Evolutionary conservation across 2,329 filamentous ascomycete species (phyloP), one percentile per base, ranked within the genome.

Genomic region (Colletotrichum lupini): DNA sequence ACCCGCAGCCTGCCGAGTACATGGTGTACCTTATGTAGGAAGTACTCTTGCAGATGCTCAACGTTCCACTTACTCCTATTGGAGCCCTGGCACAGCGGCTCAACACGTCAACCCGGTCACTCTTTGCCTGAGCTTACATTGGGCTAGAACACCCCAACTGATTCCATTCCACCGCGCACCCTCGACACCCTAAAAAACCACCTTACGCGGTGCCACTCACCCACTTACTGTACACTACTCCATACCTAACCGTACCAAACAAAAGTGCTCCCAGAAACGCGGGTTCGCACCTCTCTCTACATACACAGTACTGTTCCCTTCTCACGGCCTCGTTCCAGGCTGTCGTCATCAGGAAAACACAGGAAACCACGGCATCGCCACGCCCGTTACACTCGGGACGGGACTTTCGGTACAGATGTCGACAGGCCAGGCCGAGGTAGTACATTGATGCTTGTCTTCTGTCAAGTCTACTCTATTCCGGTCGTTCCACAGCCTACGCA

Each of bases 41-140:
- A 11, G 32, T 35, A 12, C 32, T 35, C 32, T 4, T 35, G 32
- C 32, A 35, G 32, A 69, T 46, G 52, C 56, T 19, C 56, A 70
- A 70, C 67, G 70, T 64, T 67, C 60, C 70, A 70, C 66, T 28
- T 57, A 53, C 70, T 73, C 67, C 67, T 68, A 65, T 65, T 73
- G 59, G 66, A 65, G 59, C 67, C 70, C 70, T 70, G 67, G 61
- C 67, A 49, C 67, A 55, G 71, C 67, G 71, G 71, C 71, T 73
- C 70, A 73, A 73, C 70, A 73, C 28, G 46, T 65, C 71, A 73
- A 73, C 67, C 70, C 67, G 52, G 67, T 56, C 42, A 59, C 53
- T 19, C 14, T n/a, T 35, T 46, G 35, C 24, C 57, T 56, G 35
- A 65, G 52, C 52, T 49, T 9, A 49, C 42, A 49, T 49, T 49